Evolutionary conservation across 1,139 yeast genomes (phyloP).

Genomic region (Geotrichum phurueaensis): DNA sequence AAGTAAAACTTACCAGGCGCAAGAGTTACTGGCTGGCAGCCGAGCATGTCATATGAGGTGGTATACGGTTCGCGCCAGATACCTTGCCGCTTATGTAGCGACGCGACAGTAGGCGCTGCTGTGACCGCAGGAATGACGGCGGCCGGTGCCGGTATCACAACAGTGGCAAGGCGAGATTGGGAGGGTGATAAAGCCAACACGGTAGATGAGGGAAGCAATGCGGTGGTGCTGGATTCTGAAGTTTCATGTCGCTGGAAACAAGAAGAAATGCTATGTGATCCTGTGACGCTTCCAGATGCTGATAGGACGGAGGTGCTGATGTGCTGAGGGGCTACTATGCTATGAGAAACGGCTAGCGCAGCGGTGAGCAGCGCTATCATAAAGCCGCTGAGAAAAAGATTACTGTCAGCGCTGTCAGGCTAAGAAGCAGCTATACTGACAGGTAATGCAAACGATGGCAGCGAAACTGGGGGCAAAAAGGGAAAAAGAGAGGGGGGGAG

Average conservation of each 20-base stretch:
- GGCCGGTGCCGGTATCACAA: background rate
- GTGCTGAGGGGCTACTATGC: background rate
- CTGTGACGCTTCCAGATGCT: background rate
- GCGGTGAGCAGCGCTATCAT: background rate
- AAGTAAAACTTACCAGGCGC: slow-evolving; percentile 18
- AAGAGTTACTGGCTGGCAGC: slow-evolving; percentile 20
- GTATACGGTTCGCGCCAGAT: slow-evolving; percentile 14
- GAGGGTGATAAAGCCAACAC: background rate
- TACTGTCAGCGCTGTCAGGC: background rate
- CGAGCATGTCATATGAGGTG: slow-evolving; percentile 13
- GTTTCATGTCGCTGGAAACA: background rate
- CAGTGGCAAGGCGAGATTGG: background rate
- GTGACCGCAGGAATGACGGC: background rate
- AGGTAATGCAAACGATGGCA: too few species aligned
- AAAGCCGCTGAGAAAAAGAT: background rate
- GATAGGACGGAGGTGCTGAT: background rate
- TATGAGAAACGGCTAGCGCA: background rate
- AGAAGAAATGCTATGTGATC: background rate
- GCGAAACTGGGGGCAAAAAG: background rate
- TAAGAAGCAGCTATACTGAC: background rate
- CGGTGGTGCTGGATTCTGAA: background rate
- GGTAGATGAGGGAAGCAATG: background rate
- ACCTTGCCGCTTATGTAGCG: slow-evolving; percentile 1
- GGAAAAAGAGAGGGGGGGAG: slow-evolving; percentile 10
- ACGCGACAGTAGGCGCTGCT: too few species aligned